Evolutionary conservation across 257 asterid genomes (phyloP).

Genomic region (Nicotiana benthamiana): DNA sequence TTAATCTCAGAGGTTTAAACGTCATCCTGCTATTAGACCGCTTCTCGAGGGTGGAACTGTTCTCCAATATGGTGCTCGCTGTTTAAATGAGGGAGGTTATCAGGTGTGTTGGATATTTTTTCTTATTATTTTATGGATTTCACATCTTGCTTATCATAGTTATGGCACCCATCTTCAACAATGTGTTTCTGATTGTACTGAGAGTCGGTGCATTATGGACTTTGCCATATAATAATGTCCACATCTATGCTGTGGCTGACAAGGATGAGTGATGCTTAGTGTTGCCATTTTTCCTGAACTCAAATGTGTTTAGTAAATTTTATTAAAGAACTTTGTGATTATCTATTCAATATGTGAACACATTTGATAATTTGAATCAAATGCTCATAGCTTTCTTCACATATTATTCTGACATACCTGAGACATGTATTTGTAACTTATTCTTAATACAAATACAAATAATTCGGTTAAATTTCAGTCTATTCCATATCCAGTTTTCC

Average conservation of each 20-base stretch:
- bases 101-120: constrained; percentile 42
- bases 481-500: constrained; percentile 96
- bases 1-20: constrained; percentile 65
- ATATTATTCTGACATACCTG: not conserved
- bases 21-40: constrained; percentile 76
- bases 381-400: not conserved
- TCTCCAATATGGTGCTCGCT: constrained; percentile 94
- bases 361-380: not conserved
- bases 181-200: not conserved
- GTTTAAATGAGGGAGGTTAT: constrained; percentile 94
- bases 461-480: constrained; percentile 84
- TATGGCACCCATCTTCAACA: not conserved
- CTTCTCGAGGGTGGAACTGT: constrained; percentile 79
- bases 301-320: not conserved
- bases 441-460: constrained; percentile 20
- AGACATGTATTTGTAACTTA: not conserved
- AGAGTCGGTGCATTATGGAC: not conserved
- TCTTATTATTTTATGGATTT: not conserved
- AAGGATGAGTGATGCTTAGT: not conserved
- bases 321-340: not conserved
- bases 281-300: not conserved
- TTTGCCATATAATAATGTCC: not conserved
- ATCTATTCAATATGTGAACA: not conserved
- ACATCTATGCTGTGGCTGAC: not conserved
- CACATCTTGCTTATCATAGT: not conserved